These are phyloP conservation scores for Singerocomus rubriflavus DNA, from an alignment of 1,284 basidiomycete species.

Conservation along the genomic window DNA sequence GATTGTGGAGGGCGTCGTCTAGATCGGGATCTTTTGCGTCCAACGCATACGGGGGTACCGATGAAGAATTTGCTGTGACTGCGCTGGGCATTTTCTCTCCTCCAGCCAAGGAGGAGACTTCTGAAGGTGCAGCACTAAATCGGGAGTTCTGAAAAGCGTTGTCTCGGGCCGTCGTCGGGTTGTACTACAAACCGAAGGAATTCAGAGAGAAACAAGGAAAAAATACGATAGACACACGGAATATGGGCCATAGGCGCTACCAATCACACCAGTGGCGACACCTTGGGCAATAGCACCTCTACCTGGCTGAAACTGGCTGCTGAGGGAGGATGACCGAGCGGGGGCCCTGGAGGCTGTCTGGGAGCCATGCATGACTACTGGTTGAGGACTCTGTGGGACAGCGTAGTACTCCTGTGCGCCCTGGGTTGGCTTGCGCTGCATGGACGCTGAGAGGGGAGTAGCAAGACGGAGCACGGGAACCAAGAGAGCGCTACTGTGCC, in stretches of 20 bases:
- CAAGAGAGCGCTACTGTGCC: constrained; percentile 6
- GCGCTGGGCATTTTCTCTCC: constrained; percentile 37
- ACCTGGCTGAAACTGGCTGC: constrained; percentile 36
- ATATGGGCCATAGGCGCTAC: constrained; percentile 75
- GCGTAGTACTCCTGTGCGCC: constrained; percentile 42
- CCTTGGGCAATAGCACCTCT: constrained; percentile 61
- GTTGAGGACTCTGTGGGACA: constrained; percentile 47
- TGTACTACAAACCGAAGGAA: constrained; percentile 45
- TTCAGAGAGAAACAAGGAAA: constrained; percentile 1
- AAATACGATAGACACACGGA: constrained; percentile 48
- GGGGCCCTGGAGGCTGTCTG: constrained; percentile 31
- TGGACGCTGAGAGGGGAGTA: constrained; percentile 22
- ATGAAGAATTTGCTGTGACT: constrained; percentile 34
- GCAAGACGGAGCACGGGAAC: constrained; percentile 10
- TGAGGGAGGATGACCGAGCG: constrained; percentile 29
- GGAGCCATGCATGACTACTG: constrained; percentile 29
- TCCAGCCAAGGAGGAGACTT: constrained; percentile 47
- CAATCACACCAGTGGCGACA: constrained; percentile 71
- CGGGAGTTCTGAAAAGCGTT: constrained; percentile 45
- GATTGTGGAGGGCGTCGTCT: constrained; percentile 75
- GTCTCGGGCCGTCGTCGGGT: constrained; percentile 47
- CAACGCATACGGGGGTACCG: constrained; percentile 66
- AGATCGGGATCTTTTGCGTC: constrained; percentile 71
- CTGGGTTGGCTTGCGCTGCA: constrained; percentile 33
- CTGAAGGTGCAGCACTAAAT: constrained; percentile 62